phyloP scores from a whole-genome alignment of 2,329 filamentous ascomycete genomes.

The Xylaria sp. region DNA sequence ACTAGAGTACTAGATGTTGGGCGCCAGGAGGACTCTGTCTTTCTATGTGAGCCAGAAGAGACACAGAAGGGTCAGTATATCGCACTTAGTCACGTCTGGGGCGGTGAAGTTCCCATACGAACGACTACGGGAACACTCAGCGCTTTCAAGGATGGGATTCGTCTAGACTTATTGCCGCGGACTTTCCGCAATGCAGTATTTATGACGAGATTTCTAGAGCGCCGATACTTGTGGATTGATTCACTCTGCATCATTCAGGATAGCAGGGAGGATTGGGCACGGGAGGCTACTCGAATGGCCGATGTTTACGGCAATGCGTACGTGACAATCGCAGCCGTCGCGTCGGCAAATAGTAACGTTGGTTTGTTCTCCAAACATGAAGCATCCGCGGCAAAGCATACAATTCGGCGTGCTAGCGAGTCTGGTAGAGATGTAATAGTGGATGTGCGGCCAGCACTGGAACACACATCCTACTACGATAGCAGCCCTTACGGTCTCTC shows the following conservation, averaged over 20 bases:
- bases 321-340: neutral
- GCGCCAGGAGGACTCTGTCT: slow-evolving; percentile 27
- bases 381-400: neutral
- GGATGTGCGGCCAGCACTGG: neutral
- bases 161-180: neutral
- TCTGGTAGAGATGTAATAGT: neutral
- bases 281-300: neutral
- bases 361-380: neutral
- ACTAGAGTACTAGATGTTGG: slow-evolving; percentile 38
- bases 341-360: neutral
- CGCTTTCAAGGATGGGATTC: neutral
- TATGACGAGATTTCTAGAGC: too few species aligned
- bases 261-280: neutral
- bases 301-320: neutral
- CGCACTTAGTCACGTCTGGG: neutral
- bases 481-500: neutral
- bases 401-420: neutral
- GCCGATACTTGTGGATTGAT: too few species aligned
- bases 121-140: neutral
- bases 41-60: slow-evolving; percentile 30
- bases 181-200: neutral
- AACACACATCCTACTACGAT: neutral
- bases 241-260: neutral
- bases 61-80: neutral
- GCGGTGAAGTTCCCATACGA: neutral